Conservation (phyloP, 179 eudicot species). For the Amaranthus tricolor region DNA sequence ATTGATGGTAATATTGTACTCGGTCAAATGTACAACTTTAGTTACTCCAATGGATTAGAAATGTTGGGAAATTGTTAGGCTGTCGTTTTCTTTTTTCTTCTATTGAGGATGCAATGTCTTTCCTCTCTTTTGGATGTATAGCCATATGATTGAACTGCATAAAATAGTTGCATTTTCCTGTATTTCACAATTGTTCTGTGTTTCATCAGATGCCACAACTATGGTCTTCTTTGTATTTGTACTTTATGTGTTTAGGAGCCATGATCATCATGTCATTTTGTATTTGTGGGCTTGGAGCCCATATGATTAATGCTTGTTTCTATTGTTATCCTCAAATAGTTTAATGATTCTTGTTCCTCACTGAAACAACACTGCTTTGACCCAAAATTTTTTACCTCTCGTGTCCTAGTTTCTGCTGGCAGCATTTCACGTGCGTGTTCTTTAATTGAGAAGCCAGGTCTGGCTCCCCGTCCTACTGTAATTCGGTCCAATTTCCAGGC, state of each 20-base stretch:
- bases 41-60: background rate
- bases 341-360: background rate
- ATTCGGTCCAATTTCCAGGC: constrained; percentile 17
- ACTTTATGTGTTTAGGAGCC: background rate
- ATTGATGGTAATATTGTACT: background rate
- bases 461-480: constrained; percentile 22
- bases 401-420: constrained; percentile 29
- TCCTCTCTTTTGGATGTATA: background rate
- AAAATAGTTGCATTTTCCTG: background rate
- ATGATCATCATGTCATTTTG: background rate
- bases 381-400: constrained; percentile 9
- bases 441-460: constrained; percentile 31
- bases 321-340: background rate
- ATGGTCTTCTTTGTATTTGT: background rate
- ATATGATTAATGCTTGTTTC: constrained; percentile 4
- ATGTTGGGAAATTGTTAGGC: background rate
- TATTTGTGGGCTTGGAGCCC: background rate
- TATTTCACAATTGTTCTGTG: background rate
- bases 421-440: constrained; percentile 29
- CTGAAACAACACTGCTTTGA: constrained; percentile 1
- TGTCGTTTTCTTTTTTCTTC: background rate
- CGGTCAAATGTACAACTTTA: background rate
- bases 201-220: background rate
- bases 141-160: background rate
- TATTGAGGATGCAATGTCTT: background rate